Evolutionary conservation across 2,329 filamentous ascomycete species (phyloP).

Genomic region (Monosporascus sp.): DNA sequence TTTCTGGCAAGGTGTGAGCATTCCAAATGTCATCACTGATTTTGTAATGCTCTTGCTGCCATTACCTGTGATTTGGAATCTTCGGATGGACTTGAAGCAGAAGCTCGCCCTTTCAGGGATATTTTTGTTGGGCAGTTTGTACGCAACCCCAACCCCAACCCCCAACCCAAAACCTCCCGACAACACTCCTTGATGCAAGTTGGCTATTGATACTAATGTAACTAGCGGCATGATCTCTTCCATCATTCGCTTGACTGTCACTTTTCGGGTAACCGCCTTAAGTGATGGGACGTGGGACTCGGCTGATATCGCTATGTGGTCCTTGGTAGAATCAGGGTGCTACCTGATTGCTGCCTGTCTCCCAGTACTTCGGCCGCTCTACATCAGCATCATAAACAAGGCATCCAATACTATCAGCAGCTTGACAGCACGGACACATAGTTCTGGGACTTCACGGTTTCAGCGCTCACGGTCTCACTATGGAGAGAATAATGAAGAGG

Average conservation of each 20-base stretch:
- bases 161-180: too few relatives aligned
- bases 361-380: neutral
- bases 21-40: neutral
- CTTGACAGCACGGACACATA: too few relatives aligned
- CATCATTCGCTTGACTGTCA: neutral
- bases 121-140: neutral
- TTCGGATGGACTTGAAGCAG: neutral
- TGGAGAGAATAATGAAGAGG: too few relatives aligned
- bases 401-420: too few relatives aligned
- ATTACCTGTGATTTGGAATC: neutral
- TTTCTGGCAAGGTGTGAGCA: neutral
- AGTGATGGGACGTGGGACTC: neutral
- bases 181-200: neutral
- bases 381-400: neutral
- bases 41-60: neutral
- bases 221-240: neutral
- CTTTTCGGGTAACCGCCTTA: neutral
- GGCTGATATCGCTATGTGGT: neutral
- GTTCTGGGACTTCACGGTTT: too few relatives aligned
- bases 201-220: neutral
- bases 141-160: too few relatives aligned
- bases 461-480: too few relatives aligned
- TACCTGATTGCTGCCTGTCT: neutral
- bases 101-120: neutral
- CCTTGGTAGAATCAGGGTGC: neutral